Conservation (phyloP, 1,284 basidiomycete genomes). For the Ustilago curta region DNA sequence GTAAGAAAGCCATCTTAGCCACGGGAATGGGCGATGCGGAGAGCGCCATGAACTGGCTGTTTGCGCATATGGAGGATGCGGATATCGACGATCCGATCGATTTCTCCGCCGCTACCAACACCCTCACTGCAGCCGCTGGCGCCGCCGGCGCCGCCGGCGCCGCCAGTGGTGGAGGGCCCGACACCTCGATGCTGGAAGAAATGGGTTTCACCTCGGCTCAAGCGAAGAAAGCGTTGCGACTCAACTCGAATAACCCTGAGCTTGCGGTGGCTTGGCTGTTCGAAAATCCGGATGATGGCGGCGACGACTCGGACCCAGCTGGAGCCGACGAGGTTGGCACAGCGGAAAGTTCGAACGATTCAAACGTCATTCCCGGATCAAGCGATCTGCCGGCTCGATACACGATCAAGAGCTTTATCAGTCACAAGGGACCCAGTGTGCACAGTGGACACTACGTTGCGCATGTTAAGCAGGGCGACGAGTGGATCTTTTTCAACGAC, state of each 20-base stretch:
- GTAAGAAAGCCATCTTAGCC: conserved; percentile 78
- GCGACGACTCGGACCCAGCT: conserved; percentile 72
- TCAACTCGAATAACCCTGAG: conserved; percentile 84
- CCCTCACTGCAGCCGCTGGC: conserved; percentile 23
- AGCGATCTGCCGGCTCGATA: conserved; percentile 79
- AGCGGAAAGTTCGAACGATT: conserved; percentile 8
- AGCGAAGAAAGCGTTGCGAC: conserved; percentile 85
- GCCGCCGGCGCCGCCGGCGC: conserved; percentile 66
- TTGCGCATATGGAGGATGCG: conserved; percentile 91
- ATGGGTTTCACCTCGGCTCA: conserved; percentile 93
- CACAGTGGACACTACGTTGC: conserved; percentile 90
- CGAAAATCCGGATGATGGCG: conserved; percentile 87
- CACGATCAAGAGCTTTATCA: conserved; percentile 89
- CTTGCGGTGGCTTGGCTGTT: conserved; percentile 98
- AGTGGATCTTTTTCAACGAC: conserved; percentile 60
- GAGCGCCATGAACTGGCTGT: conserved; percentile 94
- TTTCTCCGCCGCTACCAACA: conserved; percentile 42
- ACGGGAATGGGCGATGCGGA: conserved; percentile 81
- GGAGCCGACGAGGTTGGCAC: conserved; percentile 1
- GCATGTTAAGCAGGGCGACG: conserved; percentile 74
- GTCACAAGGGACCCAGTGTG: conserved; percentile 85
- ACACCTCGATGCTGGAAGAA: conserved; percentile 77
- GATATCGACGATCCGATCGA: conserved; percentile 88
- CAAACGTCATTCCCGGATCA: conserved; percentile 55
- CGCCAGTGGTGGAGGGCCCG: conserved; percentile 61